Percentiles rank a stretch among this genome's conserved stretches.
Evolutionary conservation across 2,329 filamentous ascomycete genomes (phyloP).

Genomic region (Orbilia ellipsospora): DNA sequence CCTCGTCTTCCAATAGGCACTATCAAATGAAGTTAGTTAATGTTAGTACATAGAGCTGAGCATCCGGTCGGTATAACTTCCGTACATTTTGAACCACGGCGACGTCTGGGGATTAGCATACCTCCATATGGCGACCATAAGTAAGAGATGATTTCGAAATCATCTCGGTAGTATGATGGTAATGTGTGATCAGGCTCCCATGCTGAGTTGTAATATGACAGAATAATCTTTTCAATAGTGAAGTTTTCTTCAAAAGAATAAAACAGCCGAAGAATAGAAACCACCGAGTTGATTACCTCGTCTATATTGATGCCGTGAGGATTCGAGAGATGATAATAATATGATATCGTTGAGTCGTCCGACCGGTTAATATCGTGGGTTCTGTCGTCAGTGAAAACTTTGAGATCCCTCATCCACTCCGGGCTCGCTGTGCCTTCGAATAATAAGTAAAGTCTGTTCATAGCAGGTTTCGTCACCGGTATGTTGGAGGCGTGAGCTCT

Average conservation of each 20-base stretch:
- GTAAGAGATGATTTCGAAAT: slow-evolving; percentile 12
- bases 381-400: background rate
- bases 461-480: background rate
- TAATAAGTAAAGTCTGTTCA: slow-evolving; percentile 2
- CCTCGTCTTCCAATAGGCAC: background rate
- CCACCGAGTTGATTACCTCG: background rate
- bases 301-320: slow-evolving; percentile 4
- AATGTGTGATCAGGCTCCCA: slow-evolving; percentile 11
- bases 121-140: slow-evolving; percentile 18
- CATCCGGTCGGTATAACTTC: background rate
- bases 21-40: slow-evolving; percentile 1
- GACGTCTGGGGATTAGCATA: background rate
- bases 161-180: slow-evolving; percentile 17
- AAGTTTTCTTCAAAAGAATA: slow-evolving; percentile 16
- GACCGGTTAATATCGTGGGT: slow-evolving; percentile 10
- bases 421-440: background rate
- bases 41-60: background rate
- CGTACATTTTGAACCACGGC: background rate
- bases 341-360: background rate
- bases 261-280: background rate
- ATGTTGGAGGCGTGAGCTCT: slow-evolving; percentile 2
- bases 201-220: slow-evolving; percentile 1
- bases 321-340: slow-evolving; percentile 8
- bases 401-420: slow-evolving; percentile 4
- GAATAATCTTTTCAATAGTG: background rate